These are phyloP conservation scores for Salix suchowensis DNA, from an alignment of 345 rosid genomes.

Conservation along the genomic window DNA sequence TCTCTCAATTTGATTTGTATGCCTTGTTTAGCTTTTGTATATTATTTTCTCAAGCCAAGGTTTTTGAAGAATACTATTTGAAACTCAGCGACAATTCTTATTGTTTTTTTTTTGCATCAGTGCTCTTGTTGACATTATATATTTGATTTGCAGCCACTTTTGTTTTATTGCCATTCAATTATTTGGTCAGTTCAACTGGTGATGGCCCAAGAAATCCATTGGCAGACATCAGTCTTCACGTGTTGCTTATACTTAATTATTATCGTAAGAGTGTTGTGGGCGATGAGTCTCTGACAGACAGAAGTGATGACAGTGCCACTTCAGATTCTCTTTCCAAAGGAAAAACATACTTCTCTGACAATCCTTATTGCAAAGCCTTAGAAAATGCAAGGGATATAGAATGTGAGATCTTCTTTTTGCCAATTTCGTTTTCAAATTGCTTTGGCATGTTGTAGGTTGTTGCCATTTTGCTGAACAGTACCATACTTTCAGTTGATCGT, in stretches of 20 bases:
- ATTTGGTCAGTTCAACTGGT: constrained; percentile 63
- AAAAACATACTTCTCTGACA: constrained; percentile 49
- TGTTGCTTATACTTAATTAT: constrained; percentile 80
- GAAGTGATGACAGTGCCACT: constrained; percentile 54
- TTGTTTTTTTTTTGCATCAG: background rate
- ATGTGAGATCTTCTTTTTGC: constrained; percentile 44
- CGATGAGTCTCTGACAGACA: constrained; percentile 53
- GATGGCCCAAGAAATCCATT: constrained; percentile 58
- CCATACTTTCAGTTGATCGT: constrained; percentile 63
- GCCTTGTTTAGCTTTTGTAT: background rate
- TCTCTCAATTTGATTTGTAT: background rate
- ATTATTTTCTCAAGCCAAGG: background rate
- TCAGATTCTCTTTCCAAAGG: constrained; percentile 58
- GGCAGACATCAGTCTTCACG: constrained; percentile 78
- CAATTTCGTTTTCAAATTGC: background rate
- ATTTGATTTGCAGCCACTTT: constrained; percentile 63
- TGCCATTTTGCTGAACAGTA: constrained; percentile 4
- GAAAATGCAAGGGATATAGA: constrained; percentile 85
- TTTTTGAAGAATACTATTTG: background rate
- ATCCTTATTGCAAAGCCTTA: constrained; percentile 79
- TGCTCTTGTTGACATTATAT: constrained; percentile 18
- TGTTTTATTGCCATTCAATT: constrained; percentile 79
- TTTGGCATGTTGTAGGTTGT: background rate
- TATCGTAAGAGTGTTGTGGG: constrained; percentile 59
- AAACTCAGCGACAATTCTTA: background rate